phyloP scores from a whole-genome alignment of 257 asterid species.

The Nicotiana undulata region DNA sequence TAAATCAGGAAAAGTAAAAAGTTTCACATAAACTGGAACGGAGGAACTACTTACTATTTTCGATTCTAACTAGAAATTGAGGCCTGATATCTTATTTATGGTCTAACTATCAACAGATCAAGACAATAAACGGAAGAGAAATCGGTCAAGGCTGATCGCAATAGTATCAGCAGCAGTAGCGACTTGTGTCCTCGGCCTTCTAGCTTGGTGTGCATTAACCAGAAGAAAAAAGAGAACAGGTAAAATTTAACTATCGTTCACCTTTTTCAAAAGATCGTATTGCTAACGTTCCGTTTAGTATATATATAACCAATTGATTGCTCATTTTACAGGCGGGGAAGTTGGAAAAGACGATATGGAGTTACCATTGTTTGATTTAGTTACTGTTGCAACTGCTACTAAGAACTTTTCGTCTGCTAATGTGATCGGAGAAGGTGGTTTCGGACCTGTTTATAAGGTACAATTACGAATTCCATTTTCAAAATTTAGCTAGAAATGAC shows the following conservation, averaged over 20 bases:
- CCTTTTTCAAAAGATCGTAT: background rate
- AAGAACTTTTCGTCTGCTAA: constrained; percentile 28
- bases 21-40: no score
- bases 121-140: background rate
- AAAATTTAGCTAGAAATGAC: background rate
- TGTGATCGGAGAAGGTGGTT: constrained; percentile 37
- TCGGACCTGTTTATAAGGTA: constrained; percentile 48
- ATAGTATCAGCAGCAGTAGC: background rate
- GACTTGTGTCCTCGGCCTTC: constrained; percentile 2
- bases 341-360: constrained; percentile 16
- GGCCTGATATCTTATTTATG: background rate
- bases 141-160: background rate
- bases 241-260: background rate
- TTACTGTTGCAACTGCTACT: constrained; percentile 24
- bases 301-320: background rate
- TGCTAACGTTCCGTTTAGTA: background rate
- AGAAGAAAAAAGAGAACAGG: constrained; percentile 6
- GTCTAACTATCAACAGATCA: background rate
- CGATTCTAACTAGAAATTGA: background rate
- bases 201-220: background rate
- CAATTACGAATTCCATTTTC: background rate
- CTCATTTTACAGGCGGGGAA: constrained; percentile 2
- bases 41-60: background rate
- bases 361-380: constrained; percentile 23
- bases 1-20: no score